These are phyloP conservation scores for Starmerella floris DNA, from an alignment of 805 yeast species.

Conservation along the genomic window DNA sequence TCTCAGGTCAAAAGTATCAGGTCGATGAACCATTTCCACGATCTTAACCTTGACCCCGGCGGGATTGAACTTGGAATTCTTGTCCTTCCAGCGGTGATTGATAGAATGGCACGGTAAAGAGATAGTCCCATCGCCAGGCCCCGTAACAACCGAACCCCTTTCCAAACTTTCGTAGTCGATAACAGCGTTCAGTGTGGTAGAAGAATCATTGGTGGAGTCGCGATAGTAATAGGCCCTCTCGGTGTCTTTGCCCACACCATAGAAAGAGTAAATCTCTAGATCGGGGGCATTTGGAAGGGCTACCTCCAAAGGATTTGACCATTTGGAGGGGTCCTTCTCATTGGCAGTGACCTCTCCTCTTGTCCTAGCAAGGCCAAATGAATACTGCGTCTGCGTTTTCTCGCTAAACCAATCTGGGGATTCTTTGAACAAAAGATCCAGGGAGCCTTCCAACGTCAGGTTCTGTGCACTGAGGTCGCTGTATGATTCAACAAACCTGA, in stretches of 20 bases:
- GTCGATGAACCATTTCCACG: slow-evolving; percentile 87
- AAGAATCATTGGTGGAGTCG: slow-evolving; percentile 44
- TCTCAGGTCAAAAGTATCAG: slow-evolving; percentile 82
- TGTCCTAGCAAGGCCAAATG: slow-evolving; percentile 60
- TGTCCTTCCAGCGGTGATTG: slow-evolving; percentile 81
- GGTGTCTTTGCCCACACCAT: slow-evolving; percentile 94
- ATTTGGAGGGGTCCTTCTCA: slow-evolving; percentile 58
- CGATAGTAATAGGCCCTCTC: slow-evolving; percentile 83
- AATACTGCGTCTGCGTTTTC: slow-evolving; percentile 56
- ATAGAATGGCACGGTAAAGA: slow-evolving; percentile 74
- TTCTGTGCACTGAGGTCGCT: slow-evolving; percentile 38
- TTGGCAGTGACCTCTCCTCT: slow-evolving; percentile 47
- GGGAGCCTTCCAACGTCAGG: slow-evolving; percentile 52
- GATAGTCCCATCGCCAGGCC: slow-evolving; percentile 96
- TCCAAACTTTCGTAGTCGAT: slow-evolving; percentile 50
- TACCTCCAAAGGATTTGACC: slow-evolving; percentile 93
- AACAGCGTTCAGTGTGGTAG: slow-evolving; percentile 48
- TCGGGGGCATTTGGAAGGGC: slow-evolving; percentile 89
- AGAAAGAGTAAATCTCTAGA: slow-evolving; percentile 74
- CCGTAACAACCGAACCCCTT: slow-evolving; percentile 49
- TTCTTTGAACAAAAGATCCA: slow-evolving; percentile 48
- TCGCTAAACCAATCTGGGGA: slow-evolving; percentile 67
- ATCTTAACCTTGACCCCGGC: slow-evolving; percentile 57
- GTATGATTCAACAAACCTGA: slow-evolving; percentile 42
- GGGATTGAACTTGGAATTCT: slow-evolving; percentile 57